Conservation (phyloP, 805 yeast species). For the Candida suzukii region DNA sequence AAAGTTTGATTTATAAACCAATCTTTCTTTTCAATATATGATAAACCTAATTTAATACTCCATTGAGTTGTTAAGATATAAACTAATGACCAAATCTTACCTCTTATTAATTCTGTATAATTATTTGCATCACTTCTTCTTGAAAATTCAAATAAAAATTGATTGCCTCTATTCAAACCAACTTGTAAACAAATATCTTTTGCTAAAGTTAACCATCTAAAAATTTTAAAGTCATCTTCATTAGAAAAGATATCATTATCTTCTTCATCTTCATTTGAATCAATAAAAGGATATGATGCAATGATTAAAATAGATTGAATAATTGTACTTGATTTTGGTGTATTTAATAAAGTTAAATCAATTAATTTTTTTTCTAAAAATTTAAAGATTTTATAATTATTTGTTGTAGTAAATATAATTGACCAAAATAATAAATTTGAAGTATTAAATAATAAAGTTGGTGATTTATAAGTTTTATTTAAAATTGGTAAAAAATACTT, state of each 20-base stretch:
- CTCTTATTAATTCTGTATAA: conserved; percentile 9
- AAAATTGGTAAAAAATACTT: conserved; percentile 20
- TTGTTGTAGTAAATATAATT: conserved; percentile 15
- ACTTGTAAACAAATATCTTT: conserved; percentile 14
- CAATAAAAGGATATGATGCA: conserved; percentile 17
- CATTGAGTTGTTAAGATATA: conserved; percentile 20
- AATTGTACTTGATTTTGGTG: conserved; percentile 10
- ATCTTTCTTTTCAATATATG: conserved; percentile 12
- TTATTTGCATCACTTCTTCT: conserved; percentile 9
- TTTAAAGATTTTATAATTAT: conserved; percentile 10
- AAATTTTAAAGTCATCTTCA: conserved; percentile 11
- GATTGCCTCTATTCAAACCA: conserved; percentile 11
- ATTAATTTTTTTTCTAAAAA: conserved; percentile 13
- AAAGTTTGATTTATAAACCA: conserved; percentile 1
- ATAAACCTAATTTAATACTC: conserved; percentile 19
- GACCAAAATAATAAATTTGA: conserved; percentile 27
- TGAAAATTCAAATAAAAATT: conserved; percentile 12
- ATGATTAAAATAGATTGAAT: conserved; percentile 20
- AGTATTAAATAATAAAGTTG: conserved; percentile 11
- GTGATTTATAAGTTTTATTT: conserved; percentile 14
- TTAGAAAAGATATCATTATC: conserved; percentile 4
- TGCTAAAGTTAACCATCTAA: conserved; percentile 18
- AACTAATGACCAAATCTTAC: conserved; percentile 20
- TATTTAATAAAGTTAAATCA: conserved; percentile 7
- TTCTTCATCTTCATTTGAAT: conserved; percentile 1